Evolutionary conservation across 1,284 basidiomycete species (phyloP), one percentile per base, ranked within the genome.

Genomic region (Cryptococcus sp.): DNA sequence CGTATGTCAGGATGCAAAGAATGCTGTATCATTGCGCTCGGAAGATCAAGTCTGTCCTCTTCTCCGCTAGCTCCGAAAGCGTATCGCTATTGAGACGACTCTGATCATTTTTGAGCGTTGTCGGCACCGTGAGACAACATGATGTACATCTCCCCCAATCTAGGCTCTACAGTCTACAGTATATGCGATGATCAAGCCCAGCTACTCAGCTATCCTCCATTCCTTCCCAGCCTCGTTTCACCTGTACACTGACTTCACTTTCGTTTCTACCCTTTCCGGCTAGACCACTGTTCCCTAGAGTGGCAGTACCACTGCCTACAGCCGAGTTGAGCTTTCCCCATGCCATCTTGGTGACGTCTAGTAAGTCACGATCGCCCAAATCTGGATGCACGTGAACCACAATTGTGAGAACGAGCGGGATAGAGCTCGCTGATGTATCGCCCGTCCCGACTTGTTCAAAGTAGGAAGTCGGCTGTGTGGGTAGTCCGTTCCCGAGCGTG

Each of bases 381-480:
- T 89, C 86, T 39, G 81, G 75, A 50, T 82, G 80, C 17, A 94
- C 88, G 67, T 91, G 89, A 43, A 92, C 78, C 65, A 89, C 86
- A 34, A 95, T 78, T 20, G 91, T 91, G 22, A 91, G 86, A n/a
- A 95, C 85, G 44, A 94, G 60, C 0, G 68, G 68, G 6, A 57
- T 57, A 37, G 54, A 43, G 34, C 48, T 47, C 13, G 29, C 44
- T 34, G 49, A 43, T 15, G 19, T 56, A 23, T 50, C 45, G 45
- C 20, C 22, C 8, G 8, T 29, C 5, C 63, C 61, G 55, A 69
- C 61, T 59, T 58, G 60, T 66, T 62, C 58, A 62, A 64, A 57
- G 70, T 66, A 58, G 63, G 59, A 65, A 68, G 59, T 68, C 10
- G 34, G 45, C 23, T 46, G 45, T 19, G 23, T 17, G 23, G 43